Evolutionary conservation across 257 asterid genomes (phyloP).

Genomic region (Solanum virginianum): DNA sequence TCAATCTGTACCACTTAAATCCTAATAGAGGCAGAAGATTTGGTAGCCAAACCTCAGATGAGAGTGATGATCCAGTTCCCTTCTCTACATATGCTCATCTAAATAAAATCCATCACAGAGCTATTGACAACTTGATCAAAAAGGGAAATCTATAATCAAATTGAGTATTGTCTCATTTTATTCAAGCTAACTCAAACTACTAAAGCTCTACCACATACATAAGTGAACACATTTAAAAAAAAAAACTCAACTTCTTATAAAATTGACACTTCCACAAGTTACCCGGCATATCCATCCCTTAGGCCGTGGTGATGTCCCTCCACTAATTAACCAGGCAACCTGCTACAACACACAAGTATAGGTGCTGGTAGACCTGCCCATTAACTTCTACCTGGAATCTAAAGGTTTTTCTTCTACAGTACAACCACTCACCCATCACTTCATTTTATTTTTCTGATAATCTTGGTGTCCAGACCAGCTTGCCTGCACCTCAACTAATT

Average conservation of each 20-base stretch:
- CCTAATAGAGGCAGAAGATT: not conserved
- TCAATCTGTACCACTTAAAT: not conserved
- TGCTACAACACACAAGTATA: not conserved
- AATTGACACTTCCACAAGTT: not conserved
- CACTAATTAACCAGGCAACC: not conserved
- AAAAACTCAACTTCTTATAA: not conserved
- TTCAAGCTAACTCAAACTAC: not conserved
- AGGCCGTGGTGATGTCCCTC: not conserved
- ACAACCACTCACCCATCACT: not conserved
- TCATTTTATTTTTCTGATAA: not conserved
- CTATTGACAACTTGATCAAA: not conserved
- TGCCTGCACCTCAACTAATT: not conserved
- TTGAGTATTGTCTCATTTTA: not conserved
- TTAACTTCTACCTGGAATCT: not conserved
- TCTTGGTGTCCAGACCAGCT: not conserved
- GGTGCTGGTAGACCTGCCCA: not conserved
- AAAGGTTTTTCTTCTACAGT: not conserved
- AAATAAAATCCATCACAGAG: not conserved
- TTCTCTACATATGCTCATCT: not conserved
- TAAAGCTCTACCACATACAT: not conserved
- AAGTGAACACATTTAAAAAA: not conserved
- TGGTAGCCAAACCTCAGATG: not conserved
- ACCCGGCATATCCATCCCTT: not conserved
- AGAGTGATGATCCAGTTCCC: not conserved
- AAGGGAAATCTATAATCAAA: not conserved